Percentiles rank a stretch among this genome's conserved stretches.
phyloP scores from a whole-genome alignment of 1,284 basidiomycete species.

The Fomitopsis schrenkii region DNA sequence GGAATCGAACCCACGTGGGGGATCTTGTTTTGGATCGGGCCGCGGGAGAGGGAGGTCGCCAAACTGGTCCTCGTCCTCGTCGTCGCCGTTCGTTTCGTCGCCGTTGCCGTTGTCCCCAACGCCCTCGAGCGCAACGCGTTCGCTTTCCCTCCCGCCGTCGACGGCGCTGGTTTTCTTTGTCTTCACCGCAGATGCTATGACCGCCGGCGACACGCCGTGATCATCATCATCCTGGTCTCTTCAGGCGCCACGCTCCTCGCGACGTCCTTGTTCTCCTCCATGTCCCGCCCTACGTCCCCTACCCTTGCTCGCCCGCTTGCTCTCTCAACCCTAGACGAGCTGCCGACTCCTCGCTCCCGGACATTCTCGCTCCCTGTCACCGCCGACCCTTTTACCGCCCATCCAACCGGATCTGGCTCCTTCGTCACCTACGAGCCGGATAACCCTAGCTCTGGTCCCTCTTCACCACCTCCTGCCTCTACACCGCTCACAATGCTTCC shows the following conservation, averaged over 20 bases:
- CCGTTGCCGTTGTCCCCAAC: not conserved
- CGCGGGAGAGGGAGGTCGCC: not conserved
- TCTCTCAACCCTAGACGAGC: not conserved
- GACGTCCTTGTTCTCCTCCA: not conserved
- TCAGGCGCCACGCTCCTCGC: not conserved
- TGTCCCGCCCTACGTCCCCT: not conserved
- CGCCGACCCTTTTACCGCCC: conserved; percentile 26
- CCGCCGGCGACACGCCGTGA: conserved; percentile 2
- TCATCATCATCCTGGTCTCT: not conserved
- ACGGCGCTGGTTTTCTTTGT: not conserved
- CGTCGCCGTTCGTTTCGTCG: not conserved
- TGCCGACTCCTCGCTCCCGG: not conserved
- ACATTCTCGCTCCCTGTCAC: not conserved
- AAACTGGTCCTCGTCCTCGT: not conserved
- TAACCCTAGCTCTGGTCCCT: conserved; percentile 7
- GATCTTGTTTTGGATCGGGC: not conserved
- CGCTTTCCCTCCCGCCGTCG: not conserved
- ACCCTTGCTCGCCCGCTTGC: not conserved
- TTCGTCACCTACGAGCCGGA: conserved; percentile 26
- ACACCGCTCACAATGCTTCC: conserved; percentile 10
- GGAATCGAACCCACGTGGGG: not conserved
- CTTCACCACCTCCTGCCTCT: conserved; percentile 12
- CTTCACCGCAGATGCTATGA: not conserved
- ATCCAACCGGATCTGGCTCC: conserved; percentile 23
- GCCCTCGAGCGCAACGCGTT: not conserved